A percentile compares a stretch with the other conserved stretches of the same genome.
Evolutionary conservation across 805 yeast species (phyloP).

Genomic region (Grigorovia jiainica): DNA sequence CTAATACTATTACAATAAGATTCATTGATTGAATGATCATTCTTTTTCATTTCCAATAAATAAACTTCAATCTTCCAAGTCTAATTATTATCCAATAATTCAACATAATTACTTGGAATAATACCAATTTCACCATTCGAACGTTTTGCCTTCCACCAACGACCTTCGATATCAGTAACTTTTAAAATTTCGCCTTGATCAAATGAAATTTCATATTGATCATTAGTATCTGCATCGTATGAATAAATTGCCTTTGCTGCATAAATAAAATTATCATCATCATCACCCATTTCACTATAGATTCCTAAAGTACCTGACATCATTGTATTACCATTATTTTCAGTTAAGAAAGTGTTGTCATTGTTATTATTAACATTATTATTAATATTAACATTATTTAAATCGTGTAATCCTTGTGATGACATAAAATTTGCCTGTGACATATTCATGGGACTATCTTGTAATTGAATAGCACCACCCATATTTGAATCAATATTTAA

Average conservation of each 20-base stretch:
- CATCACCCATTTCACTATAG: slow-evolving; percentile 30
- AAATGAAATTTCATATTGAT: slow-evolving; percentile 85
- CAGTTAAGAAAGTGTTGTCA: slow-evolving; percentile 10
- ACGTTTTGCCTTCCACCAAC: slow-evolving; percentile 98
- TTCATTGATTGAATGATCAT: too few species aligned
- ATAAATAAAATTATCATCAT: slow-evolving; percentile 51
- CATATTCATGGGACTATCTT: slow-evolving; percentile 2
- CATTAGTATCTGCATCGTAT: slow-evolving; percentile 85
- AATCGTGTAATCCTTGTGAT: slow-evolving; percentile 44
- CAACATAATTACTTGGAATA: slow-evolving; percentile 91
- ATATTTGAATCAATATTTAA: not conserved
- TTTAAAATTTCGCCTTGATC: slow-evolving; percentile 84
- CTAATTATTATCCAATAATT: slow-evolving; percentile 39
- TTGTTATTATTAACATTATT: not conserved
- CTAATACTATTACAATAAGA: too few species aligned
- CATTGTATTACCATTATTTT: slow-evolving; percentile 27
- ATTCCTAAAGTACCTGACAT: slow-evolving; percentile 29
- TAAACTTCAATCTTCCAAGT: too few species aligned
- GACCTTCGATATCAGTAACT: slow-evolving; percentile 86
- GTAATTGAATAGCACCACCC: not conserved
- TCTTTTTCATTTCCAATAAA: too few species aligned
- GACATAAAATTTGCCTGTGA: slow-evolving; percentile 31
- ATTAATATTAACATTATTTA: not conserved
- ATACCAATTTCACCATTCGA: slow-evolving; percentile 89
- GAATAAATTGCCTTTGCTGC: slow-evolving; percentile 80